Conservation (phyloP, 1,284 basidiomycete species). For the Sphaerobolus stellatus region DNA sequence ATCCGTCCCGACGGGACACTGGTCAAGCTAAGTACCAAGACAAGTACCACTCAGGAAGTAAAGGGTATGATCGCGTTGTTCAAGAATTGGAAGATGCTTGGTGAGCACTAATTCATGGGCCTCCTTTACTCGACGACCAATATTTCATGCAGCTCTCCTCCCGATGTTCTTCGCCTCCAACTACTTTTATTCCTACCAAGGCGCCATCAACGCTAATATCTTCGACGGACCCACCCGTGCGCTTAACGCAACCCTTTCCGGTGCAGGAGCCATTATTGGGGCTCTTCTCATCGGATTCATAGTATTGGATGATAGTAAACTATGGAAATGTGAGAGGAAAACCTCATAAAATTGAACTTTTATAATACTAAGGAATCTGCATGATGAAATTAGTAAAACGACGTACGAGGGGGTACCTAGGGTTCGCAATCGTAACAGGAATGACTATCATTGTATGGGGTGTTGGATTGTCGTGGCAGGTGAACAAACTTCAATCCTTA, state of each 20-base stretch:
- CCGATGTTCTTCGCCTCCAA: neutral
- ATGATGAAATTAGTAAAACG: neutral
- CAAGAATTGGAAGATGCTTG: neutral
- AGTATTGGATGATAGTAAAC: neutral
- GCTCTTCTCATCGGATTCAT: neutral
- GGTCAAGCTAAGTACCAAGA: neutral
- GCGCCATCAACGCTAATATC: neutral
- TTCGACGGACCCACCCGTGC: neutral
- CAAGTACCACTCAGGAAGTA: neutral
- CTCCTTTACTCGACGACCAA: neutral
- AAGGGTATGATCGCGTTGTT: neutral
- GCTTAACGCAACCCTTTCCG: neutral
- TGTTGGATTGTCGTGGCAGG: constrained; percentile 37
- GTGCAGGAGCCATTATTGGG: neutral
- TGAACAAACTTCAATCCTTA: neutral
- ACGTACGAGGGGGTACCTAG: neutral
- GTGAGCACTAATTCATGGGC: neutral
- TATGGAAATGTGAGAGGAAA: neutral
- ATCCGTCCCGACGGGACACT: neutral
- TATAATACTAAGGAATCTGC: neutral
- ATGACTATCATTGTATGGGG: constrained; percentile 33
- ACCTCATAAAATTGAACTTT: neutral
- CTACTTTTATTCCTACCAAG: neutral
- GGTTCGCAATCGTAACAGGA: constrained; percentile 17
- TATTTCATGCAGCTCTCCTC: neutral